Conservation (phyloP, 192 early-diverging fungal genomes). For the Thamnidium elegans region DNA sequence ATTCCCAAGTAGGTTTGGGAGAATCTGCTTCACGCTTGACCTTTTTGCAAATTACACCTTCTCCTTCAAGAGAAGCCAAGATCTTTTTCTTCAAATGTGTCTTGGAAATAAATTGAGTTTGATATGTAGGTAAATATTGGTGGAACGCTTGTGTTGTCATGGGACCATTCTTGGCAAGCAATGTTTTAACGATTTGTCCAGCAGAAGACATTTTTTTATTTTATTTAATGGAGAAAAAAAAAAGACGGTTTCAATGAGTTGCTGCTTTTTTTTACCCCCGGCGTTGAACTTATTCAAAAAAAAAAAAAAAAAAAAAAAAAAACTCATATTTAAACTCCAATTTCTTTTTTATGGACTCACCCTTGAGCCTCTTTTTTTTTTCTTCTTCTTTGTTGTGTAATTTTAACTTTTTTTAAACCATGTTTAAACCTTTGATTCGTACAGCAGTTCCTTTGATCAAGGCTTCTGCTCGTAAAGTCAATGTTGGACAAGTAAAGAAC, state of each 20-base stretch:
- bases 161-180: constrained; percentile 25
- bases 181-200: constrained; percentile 22
- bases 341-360: neutral
- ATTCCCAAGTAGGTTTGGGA: constrained; percentile 17
- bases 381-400: neutral
- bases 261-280: neutral
- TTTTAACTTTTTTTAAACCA: neutral
- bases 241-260: neutral
- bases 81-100: constrained; percentile 25
- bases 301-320: neutral
- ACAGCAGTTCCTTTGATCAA: constrained; percentile 3
- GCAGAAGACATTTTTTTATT: constrained; percentile 19
- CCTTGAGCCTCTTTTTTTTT: neutral
- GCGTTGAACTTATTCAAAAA: neutral
- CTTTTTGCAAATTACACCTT: constrained; percentile 19
- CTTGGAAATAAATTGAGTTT: constrained; percentile 19
- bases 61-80: constrained; percentile 17
- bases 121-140: constrained; percentile 4
- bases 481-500: neutral
- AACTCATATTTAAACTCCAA: neutral
- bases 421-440: constrained; percentile 22
- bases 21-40: constrained; percentile 5
- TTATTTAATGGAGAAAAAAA: neutral
- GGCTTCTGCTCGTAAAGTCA: neutral
- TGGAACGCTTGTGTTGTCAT: constrained; percentile 22